phyloP scores from a whole-genome alignment of 495 filamentous ascomycete genomes.

The Neurospora tetraspora region DNA sequence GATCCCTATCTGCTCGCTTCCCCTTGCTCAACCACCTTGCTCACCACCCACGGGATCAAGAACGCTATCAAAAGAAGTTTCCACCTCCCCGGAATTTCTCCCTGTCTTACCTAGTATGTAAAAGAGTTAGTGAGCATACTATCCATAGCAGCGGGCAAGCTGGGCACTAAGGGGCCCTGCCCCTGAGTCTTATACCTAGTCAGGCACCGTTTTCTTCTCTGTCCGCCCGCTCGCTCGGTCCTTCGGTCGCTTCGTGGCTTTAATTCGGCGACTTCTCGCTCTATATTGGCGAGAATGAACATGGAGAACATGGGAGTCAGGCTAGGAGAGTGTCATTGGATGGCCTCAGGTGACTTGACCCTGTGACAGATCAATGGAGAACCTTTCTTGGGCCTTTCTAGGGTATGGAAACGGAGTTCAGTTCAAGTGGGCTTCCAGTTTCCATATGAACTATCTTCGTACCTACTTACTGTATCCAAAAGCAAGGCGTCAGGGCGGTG shows the following conservation, averaged over 20 bases:
- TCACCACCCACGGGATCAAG: neutral
- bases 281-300: neutral
- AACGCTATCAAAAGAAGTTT: neutral
- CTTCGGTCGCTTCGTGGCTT: neutral
- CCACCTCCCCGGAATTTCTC: neutral
- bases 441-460: too few species aligned
- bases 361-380: neutral
- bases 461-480: too few species aligned
- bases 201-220: neutral
- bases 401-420: neutral
- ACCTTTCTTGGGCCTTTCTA: neutral
- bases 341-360: neutral
- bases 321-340: neutral
- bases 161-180: neutral
- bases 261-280: neutral
- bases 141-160: neutral
- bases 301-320: neutral
- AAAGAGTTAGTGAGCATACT: neutral
- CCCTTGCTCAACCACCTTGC: neutral
- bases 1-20: neutral
- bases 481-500: neutral
- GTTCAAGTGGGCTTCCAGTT: neutral
- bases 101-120: neutral
- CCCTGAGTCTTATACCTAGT: neutral
- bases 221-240: neutral